These are phyloP conservation scores for Trypanosoma congolense DNA, from an alignment of 208 protist genomes.

Conservation along the genomic window DNA sequence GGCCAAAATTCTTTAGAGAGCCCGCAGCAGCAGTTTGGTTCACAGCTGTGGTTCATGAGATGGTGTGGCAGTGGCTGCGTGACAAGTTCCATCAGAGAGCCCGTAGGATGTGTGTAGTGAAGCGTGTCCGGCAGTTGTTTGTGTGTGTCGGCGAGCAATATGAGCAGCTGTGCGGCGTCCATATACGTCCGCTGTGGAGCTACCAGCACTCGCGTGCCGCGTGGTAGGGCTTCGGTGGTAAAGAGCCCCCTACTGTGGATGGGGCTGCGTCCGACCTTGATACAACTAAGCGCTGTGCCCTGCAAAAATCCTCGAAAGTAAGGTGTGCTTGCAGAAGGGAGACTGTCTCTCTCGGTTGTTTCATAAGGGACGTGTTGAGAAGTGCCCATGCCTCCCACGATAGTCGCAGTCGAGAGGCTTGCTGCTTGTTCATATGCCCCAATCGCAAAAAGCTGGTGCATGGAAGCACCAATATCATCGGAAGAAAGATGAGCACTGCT, in stretches of 20 bases:
- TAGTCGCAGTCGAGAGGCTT: neutral
- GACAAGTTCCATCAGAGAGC: constrained; percentile 53
- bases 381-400: too few species aligned
- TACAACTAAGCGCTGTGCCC: constrained; percentile 26
- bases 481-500: too few species aligned
- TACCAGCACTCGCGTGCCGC: constrained; percentile 56
- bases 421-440: constrained; percentile 21
- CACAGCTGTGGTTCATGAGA: constrained; percentile 75
- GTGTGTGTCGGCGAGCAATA: constrained; percentile 55
- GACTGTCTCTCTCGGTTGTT: too few species aligned
- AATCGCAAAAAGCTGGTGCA: constrained; percentile 17
- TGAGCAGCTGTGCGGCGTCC: constrained; percentile 34
- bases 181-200: constrained; percentile 52
- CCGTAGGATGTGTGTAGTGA: constrained; percentile 74
- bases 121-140: constrained; percentile 59
- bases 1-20: constrained; percentile 63
- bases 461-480: neutral
- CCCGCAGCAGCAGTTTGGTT: constrained; percentile 54
- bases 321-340: too few species aligned
- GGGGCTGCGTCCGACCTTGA: constrained; percentile 57
- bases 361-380: too few species aligned
- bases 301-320: constrained; percentile 27
- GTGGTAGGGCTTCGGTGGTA: constrained; percentile 25
- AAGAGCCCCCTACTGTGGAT: constrained; percentile 74
- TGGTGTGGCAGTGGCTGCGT: constrained; percentile 62